Evolutionary conservation across 179 eudicot genomes (phyloP), one percentile per base, ranked within the genome.

Genomic region (Patellifolia procumbens): DNA sequence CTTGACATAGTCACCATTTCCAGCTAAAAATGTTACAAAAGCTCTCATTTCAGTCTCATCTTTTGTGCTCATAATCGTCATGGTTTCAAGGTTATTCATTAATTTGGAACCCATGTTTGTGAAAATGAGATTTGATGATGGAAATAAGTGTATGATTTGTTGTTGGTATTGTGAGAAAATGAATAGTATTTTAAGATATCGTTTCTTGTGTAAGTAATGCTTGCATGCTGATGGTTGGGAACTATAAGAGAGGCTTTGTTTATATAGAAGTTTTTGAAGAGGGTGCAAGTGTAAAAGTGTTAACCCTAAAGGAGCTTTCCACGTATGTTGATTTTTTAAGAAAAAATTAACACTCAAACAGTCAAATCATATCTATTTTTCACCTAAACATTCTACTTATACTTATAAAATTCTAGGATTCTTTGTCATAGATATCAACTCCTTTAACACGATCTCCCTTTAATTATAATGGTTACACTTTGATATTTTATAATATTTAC

Each of bases 1-100:
- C 73, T 86, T 86, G 0, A 85, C 87, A 70, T 88, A 87, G 70
- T 88, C 91, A 0, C 86, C 86, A 55, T 80, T 76, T 3, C 92
- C 90, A 2, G 90, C 92, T 49, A 89, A 76, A 79, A 89, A 88
- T 1, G 90, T 86, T 10, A 89, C 88, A 37, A 46, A 89, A 4
- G 87, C 92, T 65, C 84, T 77, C 74, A 58, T 77, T 60, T 81
- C 48, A 10, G 49, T 17, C n/a, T 63, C 20, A 28, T 55, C 53
- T 19, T 80, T 76, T 32, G n/a, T 59, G 2, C 29, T 62, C 63
- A 65, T 76, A 52, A 71, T 64, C 69, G 59, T 77, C 39, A 53
- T 74, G 7, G 20, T 81, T 26, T 70, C 76, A 11, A 75, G 79
- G 55, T 51, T 73, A 19, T 80, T 70, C 61, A 45, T 70, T 24